Evolutionary conservation across 2,329 filamentous ascomycete species (phyloP).

Genomic region (Ophiostoma perfectum): DNA sequence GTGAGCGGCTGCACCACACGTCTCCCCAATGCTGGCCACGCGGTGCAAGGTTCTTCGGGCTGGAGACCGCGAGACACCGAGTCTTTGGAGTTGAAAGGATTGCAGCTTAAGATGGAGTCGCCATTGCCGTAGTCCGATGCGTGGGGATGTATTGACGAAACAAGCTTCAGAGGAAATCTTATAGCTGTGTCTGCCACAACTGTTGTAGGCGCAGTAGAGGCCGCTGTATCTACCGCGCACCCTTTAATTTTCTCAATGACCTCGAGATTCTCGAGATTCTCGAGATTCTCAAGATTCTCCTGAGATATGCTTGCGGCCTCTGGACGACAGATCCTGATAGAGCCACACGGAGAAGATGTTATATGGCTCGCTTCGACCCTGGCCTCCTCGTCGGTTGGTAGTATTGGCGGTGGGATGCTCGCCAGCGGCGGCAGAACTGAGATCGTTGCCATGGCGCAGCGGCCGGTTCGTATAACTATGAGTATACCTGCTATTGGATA

Average conservation of each 20-base stretch:
- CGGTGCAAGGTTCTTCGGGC: neutral
- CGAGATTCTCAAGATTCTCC: neutral
- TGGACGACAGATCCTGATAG: constrained; percentile 18
- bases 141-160: neutral
- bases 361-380: neutral
- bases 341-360: constrained; percentile 13
- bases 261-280: neutral
- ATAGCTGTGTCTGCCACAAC: neutral
- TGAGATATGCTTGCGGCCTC: neutral
- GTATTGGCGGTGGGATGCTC: neutral
- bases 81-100: neutral
- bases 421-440: neutral
- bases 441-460: neutral
- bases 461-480: neutral
- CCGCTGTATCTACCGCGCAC: neutral
- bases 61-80: neutral
- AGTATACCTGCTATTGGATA: neutral
- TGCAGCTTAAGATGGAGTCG: neutral
- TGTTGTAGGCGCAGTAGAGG: neutral
- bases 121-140: neutral
- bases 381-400: neutral
- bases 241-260: neutral
- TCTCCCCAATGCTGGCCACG: neutral
- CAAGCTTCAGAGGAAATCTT: neutral
- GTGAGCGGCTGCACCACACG: too few relatives aligned